These are phyloP conservation scores for Sporodiniella umbellata DNA, from an alignment of 371 early-diverging fungal genomes.

Conservation along the genomic window DNA sequence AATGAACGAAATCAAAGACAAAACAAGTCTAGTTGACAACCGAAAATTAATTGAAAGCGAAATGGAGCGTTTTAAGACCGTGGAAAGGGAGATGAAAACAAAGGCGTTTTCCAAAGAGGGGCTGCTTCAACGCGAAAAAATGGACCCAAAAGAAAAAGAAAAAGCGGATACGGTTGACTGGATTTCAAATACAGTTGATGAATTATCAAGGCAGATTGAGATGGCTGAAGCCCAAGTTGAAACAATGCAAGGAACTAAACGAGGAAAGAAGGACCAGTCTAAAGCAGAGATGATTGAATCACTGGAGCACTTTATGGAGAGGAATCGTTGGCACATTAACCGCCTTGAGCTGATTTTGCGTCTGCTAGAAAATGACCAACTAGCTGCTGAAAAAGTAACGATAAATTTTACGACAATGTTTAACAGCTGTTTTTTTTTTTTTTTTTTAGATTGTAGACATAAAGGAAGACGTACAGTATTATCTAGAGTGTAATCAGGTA, in stretches of 20 bases:
- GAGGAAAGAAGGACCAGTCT: constrained; percentile 75
- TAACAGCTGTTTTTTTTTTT: background rate
- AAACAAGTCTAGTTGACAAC: constrained; percentile 82
- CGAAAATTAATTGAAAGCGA: constrained; percentile 93
- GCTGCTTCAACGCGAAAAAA: constrained; percentile 69
- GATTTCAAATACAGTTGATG: constrained; percentile 82
- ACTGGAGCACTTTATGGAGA: constrained; percentile 75
- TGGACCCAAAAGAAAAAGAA: constrained; percentile 94
- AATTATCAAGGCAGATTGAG: constrained; percentile 85
- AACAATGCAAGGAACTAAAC: constrained; percentile 71
- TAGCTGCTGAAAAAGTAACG: constrained; percentile 61
- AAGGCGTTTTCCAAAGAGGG: constrained; percentile 98
- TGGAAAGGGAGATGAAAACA: constrained; percentile 97
- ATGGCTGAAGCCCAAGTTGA: constrained; percentile 88
- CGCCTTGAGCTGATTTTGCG: constrained; percentile 89
- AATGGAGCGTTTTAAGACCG: constrained; percentile 98
- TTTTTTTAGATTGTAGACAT: constrained; percentile 14
- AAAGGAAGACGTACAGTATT: constrained; percentile 83
- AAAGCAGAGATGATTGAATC: constrained; percentile 70
- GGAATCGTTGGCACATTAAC: constrained; percentile 88
- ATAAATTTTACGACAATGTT: background rate
- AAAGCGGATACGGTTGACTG: constrained; percentile 81
- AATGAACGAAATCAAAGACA: constrained; percentile 95
- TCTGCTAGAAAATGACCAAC: constrained; percentile 87
- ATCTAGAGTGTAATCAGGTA: constrained; percentile 81